Base-by-base conservation (phyloP, 805 yeast species). In the Starmerella powellii region DNA sequence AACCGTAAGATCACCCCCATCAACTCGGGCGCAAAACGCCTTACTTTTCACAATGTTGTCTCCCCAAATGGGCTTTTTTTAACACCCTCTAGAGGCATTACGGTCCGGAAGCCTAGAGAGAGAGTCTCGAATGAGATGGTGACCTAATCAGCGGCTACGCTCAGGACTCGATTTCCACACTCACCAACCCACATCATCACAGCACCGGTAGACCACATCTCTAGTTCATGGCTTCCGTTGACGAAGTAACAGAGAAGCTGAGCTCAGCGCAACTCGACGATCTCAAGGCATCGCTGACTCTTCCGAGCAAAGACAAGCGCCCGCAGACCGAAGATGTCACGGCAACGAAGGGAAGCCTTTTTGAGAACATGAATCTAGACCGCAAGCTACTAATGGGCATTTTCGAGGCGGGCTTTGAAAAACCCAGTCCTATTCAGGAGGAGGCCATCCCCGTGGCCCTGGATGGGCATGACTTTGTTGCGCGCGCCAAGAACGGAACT, bases 401-500 rank as follows among this genome's bases (percentile, higher is more conserved):
- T 51, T 91, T 87, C 62, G 98, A 91, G 64, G 97, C 97, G 1
- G 98, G 98, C 38, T 91, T 91, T 59, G 98, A 91, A 62, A 85
- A 82, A 58, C 98, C 98, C 5, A 83, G 95, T 24, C 98, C 98
- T 16, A 86, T 91, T 59, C 98, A 91, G 64, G 96, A 88, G 64
- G 97, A 87, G 62, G 76, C 94, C 6, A 91, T 91, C 44, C 98
- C 98, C 2, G 84, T 85, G 57, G 95, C 96, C 0, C 71, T 91
- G 34, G 80, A 91, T 42, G 97, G 97, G 40, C 78, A 95, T 65
- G 98, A 91, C 63, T 81, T 91, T 46, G 72, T 91, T 49, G 98
- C 98, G 13, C 76, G 98, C 66, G 97, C 98, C 34, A 91, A 91
- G 62, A 91, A 91, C 64, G 98, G 98, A 50, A 91, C 98, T 1